Evolutionary conservation across 768 basidiomycete species (phyloP), one percentile per base, ranked within the genome.

Genomic region (Psilocybe subaeruginosa): DNA sequence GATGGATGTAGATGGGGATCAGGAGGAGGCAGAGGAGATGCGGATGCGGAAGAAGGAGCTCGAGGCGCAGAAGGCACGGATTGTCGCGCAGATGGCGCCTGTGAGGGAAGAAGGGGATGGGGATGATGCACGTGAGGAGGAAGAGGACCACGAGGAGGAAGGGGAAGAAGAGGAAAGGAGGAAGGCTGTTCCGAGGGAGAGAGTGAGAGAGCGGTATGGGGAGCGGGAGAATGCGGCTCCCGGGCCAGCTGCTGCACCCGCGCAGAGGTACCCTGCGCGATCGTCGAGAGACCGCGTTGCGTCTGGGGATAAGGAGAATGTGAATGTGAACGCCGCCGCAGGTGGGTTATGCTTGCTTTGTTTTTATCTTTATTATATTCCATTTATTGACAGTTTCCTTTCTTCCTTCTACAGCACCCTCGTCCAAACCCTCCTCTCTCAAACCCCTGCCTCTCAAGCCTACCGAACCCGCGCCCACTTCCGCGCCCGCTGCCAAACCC

Each of bases 41-140:
- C 68, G 78, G 52, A 63, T 69, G 64, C 78, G 77, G 72, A 83
- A 79, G 77, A 91, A 93, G 74, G 93, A 94, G 74, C 77, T 96
- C 39, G 94, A 94, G 72, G 85, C 86, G 9, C 95, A 95, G 76
- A 97, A 97, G 76, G 94, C 94, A 51, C 82, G 94, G 58, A 95
- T 97, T 61, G 95, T 97, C 1, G 92, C 93, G 52, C 93, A 96
- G 78, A 96, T 96, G 94, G 92, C 87, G 3, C 90, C 90, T 23
- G 79, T 80, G 17, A 73, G 75, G 55, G 81, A 84, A 49, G 81
- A 81, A 14, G 77, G 78, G 30, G 78, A 77, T 2, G 75, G 72
- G 14, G 69, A 67, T 30, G 75, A 64, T n/a, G 23, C 2, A 23
- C 23, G 23, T 23, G 23, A 23, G 23, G 23, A 23, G 23, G 23